Base-by-base conservation (phyloP, 371 early-diverging fungal species). In the Sporodiniella umbellata region DNA sequence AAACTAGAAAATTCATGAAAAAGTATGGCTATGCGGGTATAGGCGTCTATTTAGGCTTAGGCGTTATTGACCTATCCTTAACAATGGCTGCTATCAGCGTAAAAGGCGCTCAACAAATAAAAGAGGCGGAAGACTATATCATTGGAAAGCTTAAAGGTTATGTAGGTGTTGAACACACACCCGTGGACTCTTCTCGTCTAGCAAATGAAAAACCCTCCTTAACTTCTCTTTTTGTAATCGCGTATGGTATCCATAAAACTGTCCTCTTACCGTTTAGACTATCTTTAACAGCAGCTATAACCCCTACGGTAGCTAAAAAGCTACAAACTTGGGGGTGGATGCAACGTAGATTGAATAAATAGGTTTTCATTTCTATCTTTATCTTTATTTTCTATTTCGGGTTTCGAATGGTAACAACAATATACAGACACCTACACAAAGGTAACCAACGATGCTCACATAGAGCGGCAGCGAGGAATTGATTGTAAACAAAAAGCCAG, bases 381-480 rank as follows among this genome's bases (percentile, higher is more conserved):
- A n/a, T n/a, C n/a, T 35, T 14, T 35, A 8, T 35, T 35, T 11
- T 14, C 15, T 35, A 5, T 14, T 3, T 8, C 35, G 8, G 11
- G 35, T 35, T 35, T 35, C n/a, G 35, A 35, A 35, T 8, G 35
- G 35, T 35, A 35, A 35, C 1, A 35, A n/a, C 8, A 35, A 15
- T 61, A 87, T 83, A 53, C 84, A 84, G 8, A 79, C 47, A 21
- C 82, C 85, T 0, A 86, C 83, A 24, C 80, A 50, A 26, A 62
- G 56, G 56, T 87, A 80, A 12, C 87, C 69, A 17, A 64, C 59
- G 0, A 81, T 79, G 26, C 90, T 83, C 8, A 87, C 72, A 51
- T 88, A 90, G 4, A 91, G 58, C 1, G 92, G 90, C 18, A 86
- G 50, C 0, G 73, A 70, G 3, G 79, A 64, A 42, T 66, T 79